Conservation (phyloP, 2,329 filamentous ascomycete genomes). For the Phoma sp. region DNA sequence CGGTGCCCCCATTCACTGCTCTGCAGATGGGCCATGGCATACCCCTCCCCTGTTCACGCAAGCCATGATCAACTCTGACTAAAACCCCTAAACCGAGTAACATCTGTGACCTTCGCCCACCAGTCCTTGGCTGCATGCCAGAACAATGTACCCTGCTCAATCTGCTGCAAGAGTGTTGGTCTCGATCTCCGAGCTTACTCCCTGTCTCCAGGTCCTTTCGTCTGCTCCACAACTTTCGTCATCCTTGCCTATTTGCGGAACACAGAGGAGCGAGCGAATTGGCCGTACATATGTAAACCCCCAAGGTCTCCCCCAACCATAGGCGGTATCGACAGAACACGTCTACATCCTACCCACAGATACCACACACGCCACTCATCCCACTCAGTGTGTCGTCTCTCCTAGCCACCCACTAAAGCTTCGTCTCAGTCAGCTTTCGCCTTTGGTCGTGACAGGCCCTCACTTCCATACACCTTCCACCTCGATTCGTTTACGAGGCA, state of each 20-base stretch:
- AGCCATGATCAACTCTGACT: conserved; percentile 36
- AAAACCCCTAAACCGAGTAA: conserved; percentile 41
- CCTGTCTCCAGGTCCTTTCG: conserved; percentile 36
- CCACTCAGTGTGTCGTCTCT: not conserved
- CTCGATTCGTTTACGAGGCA: conserved; percentile 21
- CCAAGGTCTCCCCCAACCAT: conserved; percentile 39
- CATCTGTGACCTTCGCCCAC: conserved; percentile 31
- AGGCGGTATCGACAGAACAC: conserved; percentile 31
- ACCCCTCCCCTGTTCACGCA: conserved; percentile 28
- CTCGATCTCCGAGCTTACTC: conserved; percentile 39
- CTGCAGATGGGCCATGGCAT: conserved; percentile 16
- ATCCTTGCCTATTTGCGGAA: conserved; percentile 45
- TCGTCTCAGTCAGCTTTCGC: conserved; percentile 28
- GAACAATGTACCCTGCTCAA: conserved; percentile 39
- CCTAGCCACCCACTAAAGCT: not conserved
- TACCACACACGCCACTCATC: conserved; percentile 38
- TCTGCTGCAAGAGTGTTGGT: conserved; percentile 41
- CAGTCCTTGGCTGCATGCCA: conserved; percentile 45
- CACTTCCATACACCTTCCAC: conserved; percentile 25
- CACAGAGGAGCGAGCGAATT: conserved; percentile 33
- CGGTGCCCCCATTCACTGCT: conserved; percentile 30
- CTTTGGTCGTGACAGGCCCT: conserved; percentile 31
- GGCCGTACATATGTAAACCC: conserved; percentile 45
- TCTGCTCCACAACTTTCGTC: conserved; percentile 42
- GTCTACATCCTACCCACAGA: conserved; percentile 38